Base-by-base conservation (phyloP, 495 filamentous ascomycete genomes). In the Echria macrotheca region DNA sequence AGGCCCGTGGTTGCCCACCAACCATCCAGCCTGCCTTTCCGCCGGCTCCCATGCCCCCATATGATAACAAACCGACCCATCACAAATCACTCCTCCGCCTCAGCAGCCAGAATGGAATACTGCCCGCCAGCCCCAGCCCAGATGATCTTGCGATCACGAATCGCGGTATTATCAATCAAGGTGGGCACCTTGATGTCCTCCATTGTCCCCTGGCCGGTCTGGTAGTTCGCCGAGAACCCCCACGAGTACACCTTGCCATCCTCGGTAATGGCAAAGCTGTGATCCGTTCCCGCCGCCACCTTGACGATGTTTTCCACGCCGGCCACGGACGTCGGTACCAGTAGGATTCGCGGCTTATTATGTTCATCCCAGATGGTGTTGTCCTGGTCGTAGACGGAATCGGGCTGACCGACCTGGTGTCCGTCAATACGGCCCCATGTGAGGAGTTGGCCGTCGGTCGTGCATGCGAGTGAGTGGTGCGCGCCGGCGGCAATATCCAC, bases 381-480 rank as follows among this genome's bases (percentile, higher is more conserved):
- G 8, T 83, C 76, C 49, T 78, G 52, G 15, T 40, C 58, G 35
- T 85, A 68, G 1, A 72, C 64, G 2, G 54, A 63, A n/a, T 66
- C 19, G 0, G 69, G 60, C 26, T 87, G 71, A 36, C 86, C 86
- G 33, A 77, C 69, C 48, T 84, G 81, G 49, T 70, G 65, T 38
- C 75, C 78, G 55, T 88, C 84, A 50, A 82, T 70, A 35, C 84
- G 78, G 52, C 86, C 86, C 83, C 81, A 88, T 39, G 76, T 69
- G 22, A 89, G 72, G 36, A 82, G 76, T 41, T 83, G 66, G 26
- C 84, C 84, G 24, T 80, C 69, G 12, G 68, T 60, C 17, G 79
- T 85, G 57, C 79, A 70, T 0, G 80, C 83, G 21, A 86, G 55
- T 25, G 78, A 81, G 68, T 88, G 84, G 59, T 87, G 82, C 41